Evolutionary conservation across 148 eudicot species (phyloP), one percentile per base, ranked within the genome.

Genomic region (Chenopodium album): DNA sequence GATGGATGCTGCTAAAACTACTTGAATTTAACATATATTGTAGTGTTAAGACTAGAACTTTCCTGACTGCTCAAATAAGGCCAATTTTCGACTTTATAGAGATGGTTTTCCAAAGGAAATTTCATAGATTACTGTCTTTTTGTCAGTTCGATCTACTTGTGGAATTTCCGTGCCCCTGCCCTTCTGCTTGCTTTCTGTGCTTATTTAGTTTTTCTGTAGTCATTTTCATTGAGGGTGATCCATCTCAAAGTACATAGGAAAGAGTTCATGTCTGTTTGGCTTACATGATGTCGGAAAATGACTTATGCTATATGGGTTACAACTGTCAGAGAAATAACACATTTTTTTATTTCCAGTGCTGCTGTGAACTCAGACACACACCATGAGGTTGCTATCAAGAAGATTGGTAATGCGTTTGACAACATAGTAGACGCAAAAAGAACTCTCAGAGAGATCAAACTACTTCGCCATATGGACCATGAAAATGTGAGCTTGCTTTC

Each of bases 321-420:
- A 41, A 4, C 14, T 47, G 32, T 34, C 9, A 28, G 77, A 60
- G 1, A n/a, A 76, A n/a, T 85, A 22, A 80, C 76, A 41, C 22
- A 9, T 34, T 19, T 81, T 29, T 79, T 64, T 63, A 6, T 68
- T 34, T 74, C n/a, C 88, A 93, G 98, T 81, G 88, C 98, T 85
- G 98, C 95, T 46, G 82, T 88, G 70, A 92, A 92, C 89, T 87
- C 91, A 23, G 98, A 93, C 46, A 92, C 92, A 20, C 85, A 82
- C 31, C 88, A 88, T 75, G 91, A 93, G 82, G 87, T 93, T 74
- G 98, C 98, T n/a, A 93, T 93, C 77, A 93, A 93, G 92, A 93
- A 93, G 87, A 89, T 93, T 79, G 94, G 94, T 9, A 93, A 92
- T 85, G 95, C 95, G 72, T 93, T 93, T 86, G 94, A 89, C 85